Base-by-base conservation (phyloP, 495 filamentous ascomycete genomes). In the Lasiosphaeria hispida region DNA sequence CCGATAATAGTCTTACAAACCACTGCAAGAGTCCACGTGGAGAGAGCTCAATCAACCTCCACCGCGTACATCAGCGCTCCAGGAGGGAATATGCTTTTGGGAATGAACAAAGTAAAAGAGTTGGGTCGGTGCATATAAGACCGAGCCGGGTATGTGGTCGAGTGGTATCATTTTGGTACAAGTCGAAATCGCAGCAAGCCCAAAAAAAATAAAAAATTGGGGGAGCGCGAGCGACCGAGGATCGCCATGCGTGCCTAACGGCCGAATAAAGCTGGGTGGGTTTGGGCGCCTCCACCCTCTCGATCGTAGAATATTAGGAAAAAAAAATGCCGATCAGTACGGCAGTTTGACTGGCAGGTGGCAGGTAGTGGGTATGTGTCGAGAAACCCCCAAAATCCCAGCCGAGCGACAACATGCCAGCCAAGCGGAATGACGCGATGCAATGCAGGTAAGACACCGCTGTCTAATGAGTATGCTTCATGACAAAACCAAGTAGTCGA, bases 51-150 rank as follows among this genome's bases (percentile, higher is more conserved):
- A 48, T 51, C 38, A 36, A 49, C 50, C 33, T 60, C 49, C 57
- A 42, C 53, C 47, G 11, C 50, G 56, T 52, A 23, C 18, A 45
- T 45, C 41, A 51, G 47, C 14, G 40, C 11, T 53, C 53, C 40
- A 30, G 40, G 33, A 33, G 40, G 40, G 48, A 19, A 59, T 45
- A 23, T 23, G 43, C 30, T 6, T 30, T 17, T 45, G 43, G 30
- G 7, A 18, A 10, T 35, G 37, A 43, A 67, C 55, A 64, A 57
- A 62, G 53, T 54, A 64, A 63, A 63, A 45, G 40, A 35, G 4
- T 30, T 35, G 34, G 23, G 38, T 57, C 43, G 55, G 59, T 59
- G 64, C 50, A 57, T 62, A 57, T 61, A 59, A 63, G 63, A 64
- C 59, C 50, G 62, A 60, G 39, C 56, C 38, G 45, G 54, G 57